phyloP scores from a whole-genome alignment of 2,329 filamentous ascomycete species.

The Ascochyta rabiei region DNA sequence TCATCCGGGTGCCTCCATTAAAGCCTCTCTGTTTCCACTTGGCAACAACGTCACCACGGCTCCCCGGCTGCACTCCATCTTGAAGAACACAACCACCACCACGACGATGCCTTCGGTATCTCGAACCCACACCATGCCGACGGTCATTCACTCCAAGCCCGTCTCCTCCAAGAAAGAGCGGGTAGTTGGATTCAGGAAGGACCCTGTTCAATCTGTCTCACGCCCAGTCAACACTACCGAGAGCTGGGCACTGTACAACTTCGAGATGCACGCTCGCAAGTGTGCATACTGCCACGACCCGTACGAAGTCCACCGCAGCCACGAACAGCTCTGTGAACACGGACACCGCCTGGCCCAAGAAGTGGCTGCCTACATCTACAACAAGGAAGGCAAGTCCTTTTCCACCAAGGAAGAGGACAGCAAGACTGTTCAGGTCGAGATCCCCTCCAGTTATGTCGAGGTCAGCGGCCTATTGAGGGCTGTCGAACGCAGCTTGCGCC shows the following conservation, averaged over 20 bases:
- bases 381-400: constrained; percentile 45
- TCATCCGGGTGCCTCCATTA: constrained; percentile 32
- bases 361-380: constrained; percentile 54
- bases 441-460: constrained; percentile 51
- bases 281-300: constrained; percentile 54
- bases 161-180: constrained; percentile 41
- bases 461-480: constrained; percentile 50
- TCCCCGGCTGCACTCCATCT: constrained; percentile 36
- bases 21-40: constrained; percentile 30
- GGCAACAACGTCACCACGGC: constrained; percentile 40
- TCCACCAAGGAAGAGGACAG: constrained; percentile 45
- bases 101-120: constrained; percentile 41
- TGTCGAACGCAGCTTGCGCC: constrained; percentile 49
- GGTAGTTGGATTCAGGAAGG: constrained; percentile 44
- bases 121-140: constrained; percentile 41
- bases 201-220: constrained; percentile 48
- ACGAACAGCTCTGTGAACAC: constrained; percentile 50
- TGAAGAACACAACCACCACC: constrained; percentile 40
- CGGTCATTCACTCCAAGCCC: constrained; percentile 39
- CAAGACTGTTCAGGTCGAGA: constrained; percentile 54
- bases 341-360: constrained; percentile 54
- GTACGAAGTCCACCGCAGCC: constrained; percentile 49
- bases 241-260: constrained; percentile 56
- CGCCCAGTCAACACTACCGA: constrained; percentile 51
- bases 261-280: constrained; percentile 54